These are phyloP conservation scores for Pholiota microspora DNA, from an alignment of 768 basidiomycete genomes.

Conservation along the genomic window DNA sequence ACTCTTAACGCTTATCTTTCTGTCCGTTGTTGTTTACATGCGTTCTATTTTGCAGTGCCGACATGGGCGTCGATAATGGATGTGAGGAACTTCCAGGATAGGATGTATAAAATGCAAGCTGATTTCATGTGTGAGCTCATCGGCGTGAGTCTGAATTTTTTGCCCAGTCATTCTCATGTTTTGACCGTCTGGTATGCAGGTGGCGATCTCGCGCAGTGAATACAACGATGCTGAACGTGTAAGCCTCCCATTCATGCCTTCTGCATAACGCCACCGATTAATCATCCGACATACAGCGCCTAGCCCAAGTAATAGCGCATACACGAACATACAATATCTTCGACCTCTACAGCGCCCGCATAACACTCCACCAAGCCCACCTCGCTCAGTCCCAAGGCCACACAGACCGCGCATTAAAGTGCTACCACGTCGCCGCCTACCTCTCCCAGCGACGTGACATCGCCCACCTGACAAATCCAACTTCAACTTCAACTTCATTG, in stretches of 20 bases:
- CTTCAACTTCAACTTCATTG: neutral
- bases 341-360: conserved; percentile 51
- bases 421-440: conserved; percentile 61
- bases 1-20: conserved; percentile 7
- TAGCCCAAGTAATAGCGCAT: conserved; percentile 51
- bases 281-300: conserved; percentile 11
- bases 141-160: conserved; percentile 39
- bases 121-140: conserved; percentile 72
- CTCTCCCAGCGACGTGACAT: conserved; percentile 28
- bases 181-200: conserved; percentile 31
- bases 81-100: conserved; percentile 42
- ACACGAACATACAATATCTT: conserved; percentile 61
- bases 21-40: conserved; percentile 4
- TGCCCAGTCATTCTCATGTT: neutral
- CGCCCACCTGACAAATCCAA: neutral
- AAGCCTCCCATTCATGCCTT: conserved; percentile 15
- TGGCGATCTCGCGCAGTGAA: conserved; percentile 66
- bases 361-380: conserved; percentile 69
- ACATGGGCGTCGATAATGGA: conserved; percentile 54
- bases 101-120: conserved; percentile 62
- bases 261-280: too few relatives aligned
- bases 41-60: conserved; percentile 39
- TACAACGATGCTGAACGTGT: conserved; percentile 63
- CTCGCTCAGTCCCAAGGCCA: conserved; percentile 67
- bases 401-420: conserved; percentile 49